phyloP scores from a whole-genome alignment of 2,329 filamentous ascomycete species.

The Plectosphaerella plurivora region DNA sequence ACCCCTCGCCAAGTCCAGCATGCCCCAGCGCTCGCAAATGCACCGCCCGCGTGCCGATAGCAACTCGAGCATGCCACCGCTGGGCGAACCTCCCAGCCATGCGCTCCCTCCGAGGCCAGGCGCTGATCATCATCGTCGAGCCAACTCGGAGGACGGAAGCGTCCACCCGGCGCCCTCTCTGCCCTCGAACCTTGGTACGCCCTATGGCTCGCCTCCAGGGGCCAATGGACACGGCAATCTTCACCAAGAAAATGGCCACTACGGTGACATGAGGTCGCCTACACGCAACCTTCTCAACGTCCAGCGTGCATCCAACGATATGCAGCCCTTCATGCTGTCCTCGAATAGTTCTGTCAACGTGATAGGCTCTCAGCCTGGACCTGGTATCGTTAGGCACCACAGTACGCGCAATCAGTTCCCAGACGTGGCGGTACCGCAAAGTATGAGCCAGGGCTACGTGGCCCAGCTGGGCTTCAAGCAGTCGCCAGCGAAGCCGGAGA shows the following conservation, averaged over 20 bases:
- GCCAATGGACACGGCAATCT: constrained; percentile 26
- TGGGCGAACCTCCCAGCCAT: constrained; percentile 14
- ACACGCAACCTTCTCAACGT: background rate
- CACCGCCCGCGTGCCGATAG: constrained; percentile 17
- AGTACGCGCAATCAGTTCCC: background rate
- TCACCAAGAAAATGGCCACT: background rate
- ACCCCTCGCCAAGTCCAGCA: constrained; percentile 22
- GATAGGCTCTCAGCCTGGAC: background rate
- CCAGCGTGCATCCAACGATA: constrained; percentile 1
- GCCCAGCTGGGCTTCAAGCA: background rate
- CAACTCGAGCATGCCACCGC: constrained; percentile 16
- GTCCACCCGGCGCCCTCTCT: constrained; percentile 12
- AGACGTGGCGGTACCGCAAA: background rate
- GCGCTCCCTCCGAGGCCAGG: constrained; percentile 14
- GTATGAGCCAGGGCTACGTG: background rate
- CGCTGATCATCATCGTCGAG: constrained; percentile 10
- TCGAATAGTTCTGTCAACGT: background rate
- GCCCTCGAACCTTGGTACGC: constrained; percentile 3
- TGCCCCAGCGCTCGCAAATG: constrained; percentile 18
- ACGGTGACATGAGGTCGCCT: background rate
- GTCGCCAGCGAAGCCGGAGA: constrained; percentile 10
- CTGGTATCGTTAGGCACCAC: background rate
- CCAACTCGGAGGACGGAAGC: constrained; percentile 20
- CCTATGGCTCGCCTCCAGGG: constrained; percentile 20
- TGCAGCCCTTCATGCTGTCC: background rate